Evolutionary conservation across 164 flowering plant species (phyloP).

Genomic region (Saururus chinensis): DNA sequence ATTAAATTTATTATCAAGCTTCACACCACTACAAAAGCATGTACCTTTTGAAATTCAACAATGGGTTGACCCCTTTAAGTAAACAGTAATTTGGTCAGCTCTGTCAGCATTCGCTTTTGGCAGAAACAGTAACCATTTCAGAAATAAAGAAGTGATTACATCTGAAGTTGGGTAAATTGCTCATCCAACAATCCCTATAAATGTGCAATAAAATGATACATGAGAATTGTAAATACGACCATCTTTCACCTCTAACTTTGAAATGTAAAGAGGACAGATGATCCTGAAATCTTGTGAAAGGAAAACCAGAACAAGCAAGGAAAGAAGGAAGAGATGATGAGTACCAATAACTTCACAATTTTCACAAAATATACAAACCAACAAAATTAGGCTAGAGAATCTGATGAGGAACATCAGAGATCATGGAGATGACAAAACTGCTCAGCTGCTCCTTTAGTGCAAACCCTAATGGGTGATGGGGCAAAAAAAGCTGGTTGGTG

Average conservation of each 20-base stretch:
- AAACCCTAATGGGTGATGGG: no score
- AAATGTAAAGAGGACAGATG: not conserved
- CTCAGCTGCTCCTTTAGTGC: slow-evolving; percentile 9
- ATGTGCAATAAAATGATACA: no score
- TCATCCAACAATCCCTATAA: slow-evolving; percentile 16
- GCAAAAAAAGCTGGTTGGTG: no score
- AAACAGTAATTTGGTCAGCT: slow-evolving; percentile 15
- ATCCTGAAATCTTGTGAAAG: not conserved
- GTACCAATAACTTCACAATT: not conserved
- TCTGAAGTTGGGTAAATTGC: slow-evolving; percentile 20
- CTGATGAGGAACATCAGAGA: slow-evolving; percentile 1
- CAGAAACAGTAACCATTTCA: slow-evolving; percentile 19
- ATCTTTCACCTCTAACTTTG: not conserved
- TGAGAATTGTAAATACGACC: not conserved
- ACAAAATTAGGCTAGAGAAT: not conserved
- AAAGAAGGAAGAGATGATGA: not conserved
- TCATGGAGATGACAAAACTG: slow-evolving; percentile 4
- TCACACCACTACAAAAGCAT: slow-evolving; percentile 16
- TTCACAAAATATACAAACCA: not conserved
- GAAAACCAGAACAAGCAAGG: not conserved
- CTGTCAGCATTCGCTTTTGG: slow-evolving; percentile 13
- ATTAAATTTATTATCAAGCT: no score
- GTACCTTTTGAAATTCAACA: slow-evolving; percentile 15
- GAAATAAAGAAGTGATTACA: slow-evolving; percentile 17
- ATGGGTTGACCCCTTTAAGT: slow-evolving; percentile 9